Conservation (phyloP, 2,329 filamentous ascomycete genomes). For the Ceratocystis colombiana region DNA sequence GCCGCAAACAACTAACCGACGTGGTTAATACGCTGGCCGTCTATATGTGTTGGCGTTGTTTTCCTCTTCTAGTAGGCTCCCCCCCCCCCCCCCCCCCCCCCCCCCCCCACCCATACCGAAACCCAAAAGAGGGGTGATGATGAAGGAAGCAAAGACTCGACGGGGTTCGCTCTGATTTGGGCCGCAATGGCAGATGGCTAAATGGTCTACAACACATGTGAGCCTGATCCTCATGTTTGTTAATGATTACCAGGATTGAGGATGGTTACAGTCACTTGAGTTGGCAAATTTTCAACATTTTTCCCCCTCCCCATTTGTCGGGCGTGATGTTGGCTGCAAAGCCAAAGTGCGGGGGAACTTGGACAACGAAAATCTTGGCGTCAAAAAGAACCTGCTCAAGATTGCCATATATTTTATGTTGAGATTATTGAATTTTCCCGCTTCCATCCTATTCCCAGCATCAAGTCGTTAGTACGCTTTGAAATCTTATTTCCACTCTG, state of each 20-base stretch:
- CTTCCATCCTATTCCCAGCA: neutral
- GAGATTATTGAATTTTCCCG: neutral
- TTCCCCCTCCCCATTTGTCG: neutral
- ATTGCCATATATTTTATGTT: neutral
- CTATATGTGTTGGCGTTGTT: neutral
- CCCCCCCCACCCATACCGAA: conserved; percentile 13
- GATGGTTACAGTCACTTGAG: neutral
- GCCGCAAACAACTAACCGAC: neutral
- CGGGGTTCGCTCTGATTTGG: conserved; percentile 10
- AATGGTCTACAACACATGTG: neutral
- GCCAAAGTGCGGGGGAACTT: conserved; percentile 5
- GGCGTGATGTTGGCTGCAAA: neutral
- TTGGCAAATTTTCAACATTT: neutral
- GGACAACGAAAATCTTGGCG: conserved; percentile 2
- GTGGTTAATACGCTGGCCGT: neutral
- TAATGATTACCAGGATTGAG: neutral
- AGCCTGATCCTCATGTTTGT: conserved; percentile 1
- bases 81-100: neutral
- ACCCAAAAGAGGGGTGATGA: conserved; percentile 13
- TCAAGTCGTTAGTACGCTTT: neutral
- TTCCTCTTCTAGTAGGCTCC: neutral
- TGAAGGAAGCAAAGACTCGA: conserved; percentile 7
- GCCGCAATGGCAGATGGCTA: conserved; percentile 6
- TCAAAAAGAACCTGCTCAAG: neutral
- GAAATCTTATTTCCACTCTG: too few relatives aligned